Evolutionary conservation across 768 basidiomycete species (phyloP).

Genomic region (Cystobasidium ongulense): DNA sequence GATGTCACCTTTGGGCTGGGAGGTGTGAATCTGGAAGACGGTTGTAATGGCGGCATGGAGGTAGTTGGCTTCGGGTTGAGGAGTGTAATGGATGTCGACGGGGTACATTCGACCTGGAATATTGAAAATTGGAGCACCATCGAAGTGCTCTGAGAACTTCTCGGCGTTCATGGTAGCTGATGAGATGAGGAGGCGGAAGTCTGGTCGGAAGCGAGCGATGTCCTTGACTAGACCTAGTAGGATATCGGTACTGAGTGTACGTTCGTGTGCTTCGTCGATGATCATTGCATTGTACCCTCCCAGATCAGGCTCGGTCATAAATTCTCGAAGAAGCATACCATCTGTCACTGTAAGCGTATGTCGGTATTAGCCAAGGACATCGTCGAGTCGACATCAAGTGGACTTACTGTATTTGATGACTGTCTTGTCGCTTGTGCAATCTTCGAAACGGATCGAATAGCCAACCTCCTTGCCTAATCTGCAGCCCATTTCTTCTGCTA

Average conservation of each 20-base stretch:
- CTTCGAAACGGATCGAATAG: constrained; percentile 99
- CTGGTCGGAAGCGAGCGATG: constrained; percentile 91
- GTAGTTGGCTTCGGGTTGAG: constrained; percentile 98
- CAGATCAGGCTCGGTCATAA: constrained; percentile 91
- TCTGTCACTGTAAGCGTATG: constrained; percentile 67
- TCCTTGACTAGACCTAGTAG: constrained; percentile 98
- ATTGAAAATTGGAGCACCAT: constrained; percentile 88
- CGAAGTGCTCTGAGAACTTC: constrained; percentile 96
- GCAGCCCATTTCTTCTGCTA: constrained; percentile 96
- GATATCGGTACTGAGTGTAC: constrained; percentile 96
- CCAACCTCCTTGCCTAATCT: constrained; percentile 97
- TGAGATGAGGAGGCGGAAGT: constrained; percentile 84
- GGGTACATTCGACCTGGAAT: constrained; percentile 96
- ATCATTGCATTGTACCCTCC: constrained; percentile 90
- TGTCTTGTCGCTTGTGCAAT: constrained; percentile 98
- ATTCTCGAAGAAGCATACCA: constrained; percentile 94
- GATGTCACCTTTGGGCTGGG: constrained; percentile 94
- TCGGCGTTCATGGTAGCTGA: constrained; percentile 96
- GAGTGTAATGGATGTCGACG: constrained; percentile 97
- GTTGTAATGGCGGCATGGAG: constrained; percentile 97
- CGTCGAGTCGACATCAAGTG: not conserved
- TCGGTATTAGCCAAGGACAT: not conserved
- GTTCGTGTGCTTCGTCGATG: constrained; percentile 97
- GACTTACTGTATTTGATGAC: constrained; percentile 69
- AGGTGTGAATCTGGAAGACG: constrained; percentile 97